Percentiles rank a stretch among this genome's conserved stretches.
Conservation (phyloP, 2,329 filamentous ascomycete genomes). For the Xylariaceae sp. region DNA sequence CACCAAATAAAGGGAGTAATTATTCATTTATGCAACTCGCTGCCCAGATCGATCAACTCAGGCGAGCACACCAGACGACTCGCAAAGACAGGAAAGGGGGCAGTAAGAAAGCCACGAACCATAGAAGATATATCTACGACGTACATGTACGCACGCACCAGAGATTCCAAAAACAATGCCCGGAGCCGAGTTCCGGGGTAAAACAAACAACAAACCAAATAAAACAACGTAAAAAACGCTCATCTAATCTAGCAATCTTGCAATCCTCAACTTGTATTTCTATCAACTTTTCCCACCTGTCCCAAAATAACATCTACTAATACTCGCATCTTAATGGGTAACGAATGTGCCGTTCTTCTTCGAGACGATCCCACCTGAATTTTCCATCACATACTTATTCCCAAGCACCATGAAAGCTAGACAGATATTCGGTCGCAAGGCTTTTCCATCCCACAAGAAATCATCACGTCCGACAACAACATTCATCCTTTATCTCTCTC, state of each 20-base stretch:
- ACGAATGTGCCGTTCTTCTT: neutral
- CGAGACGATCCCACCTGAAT: neutral
- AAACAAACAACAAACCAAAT: neutral
- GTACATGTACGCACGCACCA: too few relatives aligned
- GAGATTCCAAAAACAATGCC: too few relatives aligned
- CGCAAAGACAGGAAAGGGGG: neutral
- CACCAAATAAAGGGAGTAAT: too few relatives aligned
- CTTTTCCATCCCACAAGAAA: neutral
- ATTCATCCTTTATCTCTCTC: neutral
- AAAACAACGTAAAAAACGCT: neutral
- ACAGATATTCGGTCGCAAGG: neutral
- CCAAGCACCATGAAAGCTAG: conserved; percentile 3
- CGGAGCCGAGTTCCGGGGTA: neutral
- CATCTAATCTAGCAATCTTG: neutral
- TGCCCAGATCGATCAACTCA: neutral
- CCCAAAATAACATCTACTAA: neutral
- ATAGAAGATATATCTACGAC: neutral
- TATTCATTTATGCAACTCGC: neutral
- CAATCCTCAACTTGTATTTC: too few relatives aligned
- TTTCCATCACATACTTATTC: neutral
- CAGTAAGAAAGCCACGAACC: neutral
- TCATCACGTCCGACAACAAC: neutral
- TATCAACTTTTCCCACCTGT: neutral
- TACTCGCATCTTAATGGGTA: neutral
- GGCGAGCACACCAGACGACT: neutral